Evolutionary conservation across 768 basidiomycete species (phyloP), one percentile per base, ranked within the genome.

Genomic region (Tylopilus vinaceipallidus): DNA sequence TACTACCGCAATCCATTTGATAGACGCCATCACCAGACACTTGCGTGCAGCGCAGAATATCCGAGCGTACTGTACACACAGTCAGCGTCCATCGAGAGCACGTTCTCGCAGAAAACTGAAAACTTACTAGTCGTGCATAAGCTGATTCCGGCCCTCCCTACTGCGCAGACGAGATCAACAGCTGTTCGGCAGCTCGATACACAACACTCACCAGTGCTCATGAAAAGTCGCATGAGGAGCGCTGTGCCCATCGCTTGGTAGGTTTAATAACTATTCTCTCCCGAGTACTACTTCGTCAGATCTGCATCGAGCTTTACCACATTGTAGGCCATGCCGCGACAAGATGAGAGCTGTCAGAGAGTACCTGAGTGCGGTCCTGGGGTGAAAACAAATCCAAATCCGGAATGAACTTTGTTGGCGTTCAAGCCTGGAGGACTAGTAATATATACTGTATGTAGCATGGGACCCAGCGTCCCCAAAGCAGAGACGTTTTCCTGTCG

Each of bases 111-210:
- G n/a, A n/a, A n/a, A n/a, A n/a, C n/a, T n/a, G n/a, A 30, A 37
- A 32, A 45, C 56, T 62, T 65, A 94, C 91, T 83, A 95, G 70
- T 98, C 91, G 64, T 98, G 95, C 95, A 98, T 98, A 66, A 86
- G 95, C 58, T 86, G 83, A 64, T 98, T 98, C 95, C 95, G 98
- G 0, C 85, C 91, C 67, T 98, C 95, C 9, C 94, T 94, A 56
- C 20, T 17, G 7, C 55, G 45, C 16, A n/a, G 24, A 42, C 46
- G 39, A 40, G 43, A 57, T 26, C 56, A 49, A 45, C 34, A 13
- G 20, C 23, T 5, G 27, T 30, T 17, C 29, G 34, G 38, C 35
- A 20, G n/a, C n/a, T 19, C 11, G 14, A 33, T 9, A 8, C 6
- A 26, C 13, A 81, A 56, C 58, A 65, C 41, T 95, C 93, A n/a